Percentiles rank a stretch among this genome's conserved stretches.
Evolutionary conservation across 2,329 filamentous ascomycete species (phyloP).

Genomic region (Alternaria dauci): DNA sequence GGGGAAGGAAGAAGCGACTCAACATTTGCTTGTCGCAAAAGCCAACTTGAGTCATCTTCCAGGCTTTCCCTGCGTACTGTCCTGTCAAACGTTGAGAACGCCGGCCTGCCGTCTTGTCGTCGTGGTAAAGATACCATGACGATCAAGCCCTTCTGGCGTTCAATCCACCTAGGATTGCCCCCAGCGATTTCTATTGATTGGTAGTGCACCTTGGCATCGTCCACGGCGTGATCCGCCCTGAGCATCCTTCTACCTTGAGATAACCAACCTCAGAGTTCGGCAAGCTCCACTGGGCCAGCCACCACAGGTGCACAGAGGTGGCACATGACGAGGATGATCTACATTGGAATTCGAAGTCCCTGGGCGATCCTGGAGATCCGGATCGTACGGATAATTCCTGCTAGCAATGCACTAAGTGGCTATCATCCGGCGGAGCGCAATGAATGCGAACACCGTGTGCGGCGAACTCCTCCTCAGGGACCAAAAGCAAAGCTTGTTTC

Average conservation of each 20-base stretch:
- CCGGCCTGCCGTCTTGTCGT: neutral
- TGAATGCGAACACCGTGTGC: slow-evolving; percentile 7
- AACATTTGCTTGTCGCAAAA: neutral
- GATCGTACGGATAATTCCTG: slow-evolving; percentile 13
- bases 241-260: slow-evolving; percentile 8
- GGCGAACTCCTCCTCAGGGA: slow-evolving; percentile 11
- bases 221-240: slow-evolving; percentile 5
- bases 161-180: slow-evolving; percentile 7
- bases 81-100: neutral
- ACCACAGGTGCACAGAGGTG: slow-evolving; percentile 3
- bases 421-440: slow-evolving; percentile 11
- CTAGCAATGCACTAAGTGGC: slow-evolving; percentile 13
- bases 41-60: slow-evolving; percentile 2
- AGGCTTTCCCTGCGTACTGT: neutral
- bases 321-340: slow-evolving; percentile 16
- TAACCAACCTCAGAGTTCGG: slow-evolving; percentile 5
- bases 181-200: slow-evolving; percentile 16
- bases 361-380: slow-evolving; percentile 20
- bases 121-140: neutral
- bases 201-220: slow-evolving; percentile 11
- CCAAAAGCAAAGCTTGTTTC: slow-evolving; percentile 6
- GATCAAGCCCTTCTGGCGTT: slow-evolving; percentile 7
- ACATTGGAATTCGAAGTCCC: slow-evolving; percentile 11
- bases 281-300: slow-evolving; percentile 7
- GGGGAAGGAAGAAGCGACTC: neutral